phyloP scores from a whole-genome alignment of 2,329 filamentous ascomycete species.

The Diaporthe sp. region DNA sequence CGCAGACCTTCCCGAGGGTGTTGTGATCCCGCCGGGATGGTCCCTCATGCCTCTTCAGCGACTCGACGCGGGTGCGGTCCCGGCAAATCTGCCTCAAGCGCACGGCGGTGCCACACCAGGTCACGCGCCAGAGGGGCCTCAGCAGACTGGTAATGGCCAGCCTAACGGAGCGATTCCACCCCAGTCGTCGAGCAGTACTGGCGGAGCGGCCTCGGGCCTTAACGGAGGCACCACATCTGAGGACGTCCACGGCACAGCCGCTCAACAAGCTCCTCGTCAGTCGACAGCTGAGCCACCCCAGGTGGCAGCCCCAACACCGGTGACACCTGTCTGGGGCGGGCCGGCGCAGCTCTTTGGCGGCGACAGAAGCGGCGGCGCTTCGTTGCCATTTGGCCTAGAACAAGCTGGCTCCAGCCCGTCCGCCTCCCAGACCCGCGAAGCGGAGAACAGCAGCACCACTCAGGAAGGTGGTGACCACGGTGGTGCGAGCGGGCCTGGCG shows the following conservation, averaged over 20 bases:
- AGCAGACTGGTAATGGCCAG: slow-evolving; percentile 19
- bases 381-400: slow-evolving; percentile 38
- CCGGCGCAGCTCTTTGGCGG: slow-evolving; percentile 59
- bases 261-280: slow-evolving; percentile 30
- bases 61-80: slow-evolving; percentile 43
- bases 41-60: slow-evolving; percentile 71
- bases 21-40: slow-evolving; percentile 74
- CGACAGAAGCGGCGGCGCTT: slow-evolving; percentile 41
- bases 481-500: not conserved
- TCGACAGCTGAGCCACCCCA: slow-evolving; percentile 27
- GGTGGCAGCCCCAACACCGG: slow-evolving; percentile 60
- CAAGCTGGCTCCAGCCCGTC: slow-evolving; percentile 32
- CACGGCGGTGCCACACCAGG: not conserved
- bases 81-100: not conserved
- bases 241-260: slow-evolving; percentile 6
- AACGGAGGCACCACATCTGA: slow-evolving; percentile 1
- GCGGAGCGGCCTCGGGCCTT: not conserved
- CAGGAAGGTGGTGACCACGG: slow-evolving; percentile 4
- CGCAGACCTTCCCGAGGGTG: slow-evolving; percentile 69
- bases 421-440: slow-evolving; percentile 34
- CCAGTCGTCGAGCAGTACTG: not conserved
- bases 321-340: slow-evolving; percentile 62
- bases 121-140: slow-evolving; percentile 34
- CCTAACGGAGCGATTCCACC: not conserved
- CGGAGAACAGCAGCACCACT: slow-evolving; percentile 19